Base-by-base conservation (phyloP, 345 rosid genomes). In the Hibiscus syriacus region DNA sequence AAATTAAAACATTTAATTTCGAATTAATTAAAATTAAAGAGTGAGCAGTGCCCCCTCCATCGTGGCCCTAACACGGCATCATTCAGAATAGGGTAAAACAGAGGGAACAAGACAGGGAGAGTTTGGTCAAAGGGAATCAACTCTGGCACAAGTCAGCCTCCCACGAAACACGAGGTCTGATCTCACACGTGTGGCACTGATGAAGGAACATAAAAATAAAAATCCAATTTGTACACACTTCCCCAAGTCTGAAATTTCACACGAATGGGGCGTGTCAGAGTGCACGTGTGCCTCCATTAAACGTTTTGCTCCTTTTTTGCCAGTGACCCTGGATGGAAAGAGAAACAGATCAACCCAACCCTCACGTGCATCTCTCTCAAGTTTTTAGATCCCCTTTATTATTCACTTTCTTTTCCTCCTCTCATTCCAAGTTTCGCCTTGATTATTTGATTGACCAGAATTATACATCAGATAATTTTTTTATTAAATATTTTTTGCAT, bases 241-340 rank as follows among this genome's bases (percentile, higher is more conserved):
- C 61, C 88, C 85, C 38, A 80, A 32, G 79, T 64, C 68, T 64
- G 4, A 61, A 41, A 64, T 17, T 46, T 68, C 80, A 68, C 85
- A 78, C 85, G 85, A 80, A 78, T 83, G 80, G 75, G 25, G 26
- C 72, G 48, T 67, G 81, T 72, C 84, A 81, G 85, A 16, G 25
- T 74, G 79, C 86, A 78, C 83, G 81, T 80, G 81, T 59, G 74
- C 16, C 1, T 1, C n/a, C 71, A 23, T 39, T 71, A n/a, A 67
- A 6, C 54, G 63, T n/a, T 30, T 25, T 53, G 16, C 57, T 6
- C 2, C 13, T 43, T 26, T 25, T 26, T 25, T n/a, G 71, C 68
- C 71, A 34, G 43, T 19, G 74, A 74, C 66, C n/a, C n/a, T 57
- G 50, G 22, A 11, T 6, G 19, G 49, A 39, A 62, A 60, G 9